phyloP scores from a whole-genome alignment of 1,139 yeast species.

The Hansenula lynferdii region DNA sequence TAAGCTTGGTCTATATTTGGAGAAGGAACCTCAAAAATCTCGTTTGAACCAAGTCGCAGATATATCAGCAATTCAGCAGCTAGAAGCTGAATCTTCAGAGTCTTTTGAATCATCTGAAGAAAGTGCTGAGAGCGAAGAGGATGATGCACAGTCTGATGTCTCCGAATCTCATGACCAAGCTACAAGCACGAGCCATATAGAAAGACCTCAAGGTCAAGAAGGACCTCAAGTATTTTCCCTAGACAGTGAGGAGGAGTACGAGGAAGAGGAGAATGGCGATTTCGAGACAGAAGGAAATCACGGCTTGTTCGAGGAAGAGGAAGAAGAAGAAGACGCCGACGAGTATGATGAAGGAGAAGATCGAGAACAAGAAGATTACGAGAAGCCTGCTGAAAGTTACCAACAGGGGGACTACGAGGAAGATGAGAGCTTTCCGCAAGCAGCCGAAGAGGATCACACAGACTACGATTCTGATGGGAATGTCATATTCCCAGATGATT shows the following conservation, averaged over 20 bases:
- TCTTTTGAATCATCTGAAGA: no score
- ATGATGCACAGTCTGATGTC: no score
- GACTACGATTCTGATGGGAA: slow-evolving; percentile 4
- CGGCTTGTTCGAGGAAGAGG: no score
- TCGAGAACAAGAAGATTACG: slow-evolving; percentile 9
- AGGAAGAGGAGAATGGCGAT: no score
- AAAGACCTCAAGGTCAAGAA: no score
- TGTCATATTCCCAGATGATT: slow-evolving; percentile 5
- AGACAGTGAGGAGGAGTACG: no score
- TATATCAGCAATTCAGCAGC: background rate
- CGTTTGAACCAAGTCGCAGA: background rate
- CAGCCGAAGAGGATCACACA: background rate
- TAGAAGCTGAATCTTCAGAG: slow-evolving; percentile 22
- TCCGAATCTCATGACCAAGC: no score
- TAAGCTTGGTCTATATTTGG: slow-evolving; percentile 30
- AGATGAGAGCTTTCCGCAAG: background rate
- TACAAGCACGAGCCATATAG: no score
- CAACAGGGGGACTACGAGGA: background rate
- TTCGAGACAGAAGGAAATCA: no score
- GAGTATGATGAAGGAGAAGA: slow-evolving; percentile 16
- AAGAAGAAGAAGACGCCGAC: slow-evolving; percentile 13
- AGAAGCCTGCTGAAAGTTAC: background rate
- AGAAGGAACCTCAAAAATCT: slow-evolving; percentile 5
- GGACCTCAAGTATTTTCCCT: no score
- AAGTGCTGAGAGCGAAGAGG: no score